phyloP scores from a whole-genome alignment of 2,329 filamentous ascomycete genomes.

The Talaromyces sp. region DNA sequence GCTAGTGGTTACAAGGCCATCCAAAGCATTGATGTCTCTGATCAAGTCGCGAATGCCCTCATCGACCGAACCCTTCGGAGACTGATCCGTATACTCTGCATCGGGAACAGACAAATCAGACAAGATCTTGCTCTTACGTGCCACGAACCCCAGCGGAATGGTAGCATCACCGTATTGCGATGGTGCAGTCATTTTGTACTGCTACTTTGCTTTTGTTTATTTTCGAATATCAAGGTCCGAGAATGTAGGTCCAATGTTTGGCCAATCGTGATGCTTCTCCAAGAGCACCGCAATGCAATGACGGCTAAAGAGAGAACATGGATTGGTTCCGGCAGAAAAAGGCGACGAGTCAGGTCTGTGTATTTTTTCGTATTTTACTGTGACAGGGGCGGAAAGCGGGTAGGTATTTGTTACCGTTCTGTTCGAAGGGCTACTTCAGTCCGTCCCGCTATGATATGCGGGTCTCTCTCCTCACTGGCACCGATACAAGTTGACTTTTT shows the following conservation, averaged over 20 bases:
- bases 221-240: not conserved
- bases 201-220: not conserved
- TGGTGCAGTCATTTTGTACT: conserved; percentile 4
- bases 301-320: not conserved
- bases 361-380: conserved; percentile 1
- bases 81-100: conserved; percentile 71
- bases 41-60: conserved; percentile 72
- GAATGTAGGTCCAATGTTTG: not conserved
- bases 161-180: not conserved
- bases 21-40: conserved; percentile 65
- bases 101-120: conserved; percentile 63
- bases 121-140: conserved; percentile 69
- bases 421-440: not conserved
- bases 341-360: not conserved
- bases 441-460: not conserved
- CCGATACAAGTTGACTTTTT: not conserved
- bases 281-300: not conserved
- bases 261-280: not conserved
- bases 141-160: conserved; percentile 41
- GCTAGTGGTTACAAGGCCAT: conserved; percentile 82
- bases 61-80: conserved; percentile 85
- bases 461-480: not conserved
- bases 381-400: conserved; percentile 2
- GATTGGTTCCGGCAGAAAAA: not conserved
- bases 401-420: not conserved